Evolutionary conservation across 768 basidiomycete genomes (phyloP), one percentile per base, ranked within the genome.

Genomic region (Mycena alexandri): DNA sequence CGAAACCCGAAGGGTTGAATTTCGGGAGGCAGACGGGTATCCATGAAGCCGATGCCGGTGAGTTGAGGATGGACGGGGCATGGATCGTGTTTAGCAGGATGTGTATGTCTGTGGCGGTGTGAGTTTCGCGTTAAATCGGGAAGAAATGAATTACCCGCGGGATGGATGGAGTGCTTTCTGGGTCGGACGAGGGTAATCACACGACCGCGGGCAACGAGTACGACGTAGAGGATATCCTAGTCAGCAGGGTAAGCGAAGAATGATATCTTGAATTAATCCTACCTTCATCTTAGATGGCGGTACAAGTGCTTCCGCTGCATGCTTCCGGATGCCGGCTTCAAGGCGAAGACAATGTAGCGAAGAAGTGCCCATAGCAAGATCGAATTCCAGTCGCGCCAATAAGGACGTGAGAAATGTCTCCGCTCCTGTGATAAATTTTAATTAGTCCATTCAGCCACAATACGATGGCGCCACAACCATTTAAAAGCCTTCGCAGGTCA

Each of bases 11-110:
- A 0, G 94, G 84, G 74, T 98, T 95, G 83, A 94, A 99, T 77
- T 95, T 96, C 0, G 98, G 97, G 4, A 99, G 86, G 76, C 98
- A 99, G 52, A 99, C 87, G 3, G 98, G 98, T 10, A 99, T 87
- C 95, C 96, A 99, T 8, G 92, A 92, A 16, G 96, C 93, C 9
- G 95, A 84, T 8, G 90, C 91, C 11, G 90, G 89, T 2, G 90
- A 92, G 75, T 90, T 92, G 65, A 84, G 82, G 70, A 93, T 89
- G 1, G 94, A 92, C 0, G 94, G 93, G 0, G 93, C 87, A 63
- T 93, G 87, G 10, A 98, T 87, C 3, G 96, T 97, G 75, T 97
- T 98, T 60, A 99, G 84, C 34, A 98, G 86, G 54, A 98, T 90
- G 75, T 98, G 96, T 21, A 99, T 88, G 75, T 99, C 98, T 90